These are phyloP conservation scores for Prunus armeniaca DNA, from an alignment of 306 rosid genomes.

Conservation along the genomic window DNA sequence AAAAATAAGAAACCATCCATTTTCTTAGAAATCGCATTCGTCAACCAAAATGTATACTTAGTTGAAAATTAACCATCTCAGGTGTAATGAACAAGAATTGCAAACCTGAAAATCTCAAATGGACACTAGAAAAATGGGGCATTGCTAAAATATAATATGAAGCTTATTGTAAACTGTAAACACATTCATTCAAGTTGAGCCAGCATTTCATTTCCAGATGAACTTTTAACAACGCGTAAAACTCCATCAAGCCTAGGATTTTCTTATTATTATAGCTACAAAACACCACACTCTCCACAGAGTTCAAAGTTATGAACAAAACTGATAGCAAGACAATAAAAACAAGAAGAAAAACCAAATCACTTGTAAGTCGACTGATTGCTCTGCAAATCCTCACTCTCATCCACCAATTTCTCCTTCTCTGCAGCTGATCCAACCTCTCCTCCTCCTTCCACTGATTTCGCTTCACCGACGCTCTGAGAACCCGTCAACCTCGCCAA, in stretches of 20 bases:
- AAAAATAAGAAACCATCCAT: not conserved
- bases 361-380: conserved; percentile 64
- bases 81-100: not conserved
- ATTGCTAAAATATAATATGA: not conserved
- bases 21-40: not conserved
- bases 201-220: not conserved
- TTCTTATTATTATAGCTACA: conserved; percentile 5
- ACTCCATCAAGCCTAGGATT: not conserved
- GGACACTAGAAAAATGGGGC: not conserved
- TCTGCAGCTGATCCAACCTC: conserved; percentile 35
- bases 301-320: conserved; percentile 23
- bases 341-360: conserved; percentile 10
- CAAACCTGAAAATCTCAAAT: not conserved
- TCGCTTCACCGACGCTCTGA: conserved; percentile 45
- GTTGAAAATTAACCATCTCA: too few species aligned
- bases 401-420: conserved; percentile 51
- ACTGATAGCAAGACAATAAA: not conserved
- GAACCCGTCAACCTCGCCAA: conserved; percentile 86
- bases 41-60: not conserved
- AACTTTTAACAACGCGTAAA: not conserved
- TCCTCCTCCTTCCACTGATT: conserved; percentile 4
- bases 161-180: not conserved
- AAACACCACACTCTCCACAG: not conserved
- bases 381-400: conserved; percentile 38
- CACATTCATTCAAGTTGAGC: not conserved